Percentiles rank a stretch among this genome's conserved stretches.
Evolutionary conservation across 805 yeast species (phyloP).

Genomic region (Starmerella khaoyaiensis): DNA sequence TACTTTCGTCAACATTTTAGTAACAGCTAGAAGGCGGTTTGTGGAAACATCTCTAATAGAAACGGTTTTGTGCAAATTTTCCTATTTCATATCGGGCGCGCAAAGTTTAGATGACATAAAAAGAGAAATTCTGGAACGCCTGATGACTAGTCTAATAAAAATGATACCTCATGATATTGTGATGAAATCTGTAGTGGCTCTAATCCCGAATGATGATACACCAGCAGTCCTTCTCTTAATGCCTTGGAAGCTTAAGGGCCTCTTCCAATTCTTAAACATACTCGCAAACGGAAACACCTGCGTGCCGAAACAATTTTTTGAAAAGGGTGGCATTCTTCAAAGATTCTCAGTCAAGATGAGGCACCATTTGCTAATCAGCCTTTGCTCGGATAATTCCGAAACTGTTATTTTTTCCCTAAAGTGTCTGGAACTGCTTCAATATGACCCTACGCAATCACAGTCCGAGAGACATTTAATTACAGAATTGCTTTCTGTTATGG

Average conservation of each 20-base stretch:
- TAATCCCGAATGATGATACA: too few species aligned
- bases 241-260: background rate
- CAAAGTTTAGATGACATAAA: too few species aligned
- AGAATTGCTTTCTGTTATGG: conserved; percentile 5
- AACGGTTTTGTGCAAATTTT: too few species aligned
- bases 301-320: background rate
- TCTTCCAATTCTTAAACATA: background rate
- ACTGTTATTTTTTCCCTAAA: background rate
- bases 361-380: background rate
- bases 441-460: conserved; percentile 2
- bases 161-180: too few species aligned
- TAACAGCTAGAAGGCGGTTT: too few species aligned
- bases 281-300: background rate
- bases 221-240: background rate
- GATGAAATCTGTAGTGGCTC: too few species aligned
- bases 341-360: background rate
- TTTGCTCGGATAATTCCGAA: conserved; percentile 1
- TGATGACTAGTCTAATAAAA: too few species aligned
- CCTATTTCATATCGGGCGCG: too few species aligned
- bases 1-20: too few species aligned
- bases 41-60: too few species aligned
- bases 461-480: conserved; percentile 4
- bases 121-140: too few species aligned
- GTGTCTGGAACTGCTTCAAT: conserved; percentile 6
- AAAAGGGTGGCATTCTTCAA: background rate